Conservation (phyloP, 768 basidiomycete genomes). For the Phaeotremella skinneri region DNA sequence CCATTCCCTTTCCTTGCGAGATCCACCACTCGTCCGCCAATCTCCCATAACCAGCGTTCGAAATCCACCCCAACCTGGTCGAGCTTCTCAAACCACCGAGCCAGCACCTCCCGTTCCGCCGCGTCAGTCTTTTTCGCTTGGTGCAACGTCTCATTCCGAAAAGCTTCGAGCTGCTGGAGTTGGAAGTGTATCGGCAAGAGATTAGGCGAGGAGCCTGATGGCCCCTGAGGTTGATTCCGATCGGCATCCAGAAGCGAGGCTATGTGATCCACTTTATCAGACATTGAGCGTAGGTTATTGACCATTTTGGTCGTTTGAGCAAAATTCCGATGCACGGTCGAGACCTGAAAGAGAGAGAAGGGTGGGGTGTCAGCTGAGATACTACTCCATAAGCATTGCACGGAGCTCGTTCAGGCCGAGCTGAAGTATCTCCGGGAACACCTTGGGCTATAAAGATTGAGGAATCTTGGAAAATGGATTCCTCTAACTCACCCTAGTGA, state of each 20-base stretch:
- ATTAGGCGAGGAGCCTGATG: slow-evolving; percentile 64
- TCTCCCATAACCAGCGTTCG: slow-evolving; percentile 73
- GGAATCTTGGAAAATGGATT: no score
- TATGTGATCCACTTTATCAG: slow-evolving; percentile 72
- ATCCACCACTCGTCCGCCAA: slow-evolving; percentile 44
- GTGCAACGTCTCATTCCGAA: slow-evolving; percentile 91
- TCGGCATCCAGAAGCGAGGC: slow-evolving; percentile 75
- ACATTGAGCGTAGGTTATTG: slow-evolving; percentile 88
- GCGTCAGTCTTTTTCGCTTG: slow-evolving; percentile 79
- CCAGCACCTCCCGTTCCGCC: slow-evolving; percentile 59
- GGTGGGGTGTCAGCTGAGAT: background rate
- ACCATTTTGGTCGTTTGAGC: slow-evolving; percentile 95
- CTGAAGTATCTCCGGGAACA: no score
- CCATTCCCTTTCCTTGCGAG: slow-evolving; percentile 74
- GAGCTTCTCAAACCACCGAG: slow-evolving; percentile 75
- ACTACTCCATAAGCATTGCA: no score
- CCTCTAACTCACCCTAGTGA: slow-evolving; percentile 68
- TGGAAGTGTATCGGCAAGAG: slow-evolving; percentile 87
- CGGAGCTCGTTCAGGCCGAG: no score
- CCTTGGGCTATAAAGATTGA: background rate
- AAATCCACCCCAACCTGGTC: slow-evolving; percentile 76
- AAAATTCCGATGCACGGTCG: slow-evolving; percentile 91
- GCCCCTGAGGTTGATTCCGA: slow-evolving; percentile 73
- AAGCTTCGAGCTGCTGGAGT: slow-evolving; percentile 84
- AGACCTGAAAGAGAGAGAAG: slow-evolving; percentile 62